Conservation (phyloP, 495 filamentous ascomycete species). For the Neurospora sp. region DNA sequence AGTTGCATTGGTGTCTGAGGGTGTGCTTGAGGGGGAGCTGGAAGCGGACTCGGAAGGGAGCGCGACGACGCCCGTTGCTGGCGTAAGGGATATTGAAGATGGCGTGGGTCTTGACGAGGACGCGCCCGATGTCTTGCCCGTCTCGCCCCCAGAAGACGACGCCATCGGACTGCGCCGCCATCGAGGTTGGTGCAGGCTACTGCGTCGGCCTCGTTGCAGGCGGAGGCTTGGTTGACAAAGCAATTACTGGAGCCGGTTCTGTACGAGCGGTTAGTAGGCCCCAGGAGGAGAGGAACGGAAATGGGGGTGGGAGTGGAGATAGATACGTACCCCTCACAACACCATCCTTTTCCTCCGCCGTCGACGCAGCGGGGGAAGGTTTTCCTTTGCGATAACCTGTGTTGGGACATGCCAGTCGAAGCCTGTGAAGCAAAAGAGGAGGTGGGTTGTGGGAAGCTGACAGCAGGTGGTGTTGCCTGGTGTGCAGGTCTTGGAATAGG, state of each 20-base stretch:
- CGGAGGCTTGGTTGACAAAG: slow-evolving; percentile 4
- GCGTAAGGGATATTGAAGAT: not conserved
- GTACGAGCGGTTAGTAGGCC: not conserved
- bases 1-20: not conserved
- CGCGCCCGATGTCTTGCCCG: not conserved
- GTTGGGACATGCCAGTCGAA: not conserved
- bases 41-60: not conserved
- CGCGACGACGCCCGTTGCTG: not conserved
- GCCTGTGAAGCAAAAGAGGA: not conserved
- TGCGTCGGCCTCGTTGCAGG: slow-evolving; percentile 1
- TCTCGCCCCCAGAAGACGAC: not conserved
- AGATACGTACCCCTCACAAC: not conserved
- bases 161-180: too few relatives aligned
- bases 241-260: slow-evolving; percentile 1
- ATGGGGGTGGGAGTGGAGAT: not conserved
- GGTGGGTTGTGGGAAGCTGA: not conserved
- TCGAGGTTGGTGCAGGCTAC: slow-evolving; percentile 6
- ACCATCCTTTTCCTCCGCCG: not conserved
- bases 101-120: not conserved
- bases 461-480: not conserved
- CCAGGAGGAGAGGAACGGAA: not conserved
- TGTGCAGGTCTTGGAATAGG: not conserved
- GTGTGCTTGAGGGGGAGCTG: not conserved
- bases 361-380: not conserved
- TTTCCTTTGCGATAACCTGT: not conserved